Evolutionary conservation across 331 rosid species (phyloP).

Genomic region (Telfairia occidentalis): DNA sequence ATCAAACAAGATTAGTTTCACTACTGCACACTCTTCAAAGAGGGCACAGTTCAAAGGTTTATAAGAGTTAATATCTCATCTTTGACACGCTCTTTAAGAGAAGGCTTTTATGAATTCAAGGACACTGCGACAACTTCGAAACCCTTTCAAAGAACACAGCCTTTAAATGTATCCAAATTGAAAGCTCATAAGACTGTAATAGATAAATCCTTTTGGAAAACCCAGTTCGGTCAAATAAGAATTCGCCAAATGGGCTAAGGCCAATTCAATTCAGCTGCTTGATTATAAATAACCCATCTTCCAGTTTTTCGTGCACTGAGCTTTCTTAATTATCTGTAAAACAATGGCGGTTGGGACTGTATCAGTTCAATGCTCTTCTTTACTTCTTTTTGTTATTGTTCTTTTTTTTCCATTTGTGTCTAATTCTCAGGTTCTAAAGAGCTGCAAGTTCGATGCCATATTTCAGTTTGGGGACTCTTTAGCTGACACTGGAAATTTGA

Average conservation of each 20-base stretch:
- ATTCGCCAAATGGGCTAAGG: not conserved
- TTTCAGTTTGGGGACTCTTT: constrained; percentile 14
- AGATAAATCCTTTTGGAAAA: not conserved
- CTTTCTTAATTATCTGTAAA: too few species aligned
- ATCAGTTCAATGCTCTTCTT: not conserved
- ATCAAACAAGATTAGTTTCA: too few species aligned
- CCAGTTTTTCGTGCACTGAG: not conserved
- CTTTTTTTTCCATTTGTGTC: not conserved
- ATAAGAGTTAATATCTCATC: not conserved
- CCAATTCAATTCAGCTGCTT: not conserved
- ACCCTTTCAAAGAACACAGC: not conserved
- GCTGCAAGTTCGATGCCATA: constrained; percentile 9
- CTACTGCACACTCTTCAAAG: too few species aligned
- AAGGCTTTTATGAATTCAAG: not conserved
- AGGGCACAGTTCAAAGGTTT: too few species aligned
- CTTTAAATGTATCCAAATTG: not conserved
- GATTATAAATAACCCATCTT: not conserved
- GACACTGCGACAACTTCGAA: too few species aligned
- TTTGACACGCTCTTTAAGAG: not conserved
- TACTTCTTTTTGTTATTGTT: not conserved
- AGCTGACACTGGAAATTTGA: constrained; percentile 15
- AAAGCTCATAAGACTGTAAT: not conserved
- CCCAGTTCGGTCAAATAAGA: not conserved
- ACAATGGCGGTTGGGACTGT: not conserved
- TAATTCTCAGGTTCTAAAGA: not conserved